Evolutionary conservation across 495 filamentous ascomycete species (phyloP), one percentile per base, ranked within the genome.

Genomic region (Aspergillus campestris): DNA sequence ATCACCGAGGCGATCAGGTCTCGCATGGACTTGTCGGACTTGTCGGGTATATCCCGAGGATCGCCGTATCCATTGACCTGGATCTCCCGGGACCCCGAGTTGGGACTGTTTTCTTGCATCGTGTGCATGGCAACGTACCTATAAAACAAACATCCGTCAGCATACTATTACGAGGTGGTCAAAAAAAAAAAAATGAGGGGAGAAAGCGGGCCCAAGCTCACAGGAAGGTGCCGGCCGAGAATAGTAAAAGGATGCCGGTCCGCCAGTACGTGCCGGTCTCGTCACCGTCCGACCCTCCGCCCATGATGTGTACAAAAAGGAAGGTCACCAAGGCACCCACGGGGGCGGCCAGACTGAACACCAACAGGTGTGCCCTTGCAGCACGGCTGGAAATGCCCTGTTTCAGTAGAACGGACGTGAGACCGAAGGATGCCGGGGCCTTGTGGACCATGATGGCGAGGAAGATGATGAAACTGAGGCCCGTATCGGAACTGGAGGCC

Each of bases 41-140:
- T 69, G 33, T 51, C 33, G 33, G 53, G 47, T 15, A 56, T 52
- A 12, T 76, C 73, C 7, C 73, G 56, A 1, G 62, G 55, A 42
- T 89, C 84, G 9, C 74, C 59, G 56, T 84, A 89, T 18, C 86
- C 86, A 57, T 87, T 89, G 24, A 61, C 57, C 45, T 72, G 71
- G 7, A 59, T 34, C 37, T 79, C 75, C 9, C 81, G 76, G 45
- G 57, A 77, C 52, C 44, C 58, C 33, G 39, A 70, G 51, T 41
- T 67, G 45, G 50, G 64, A 46, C 79, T 78, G 36, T 83, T 81
- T 55, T 94, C 89, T 59, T 91, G 87, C 89, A 97, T 95, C 3
- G 89, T 88, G 59, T 98, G 92, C 91, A 96, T 94, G 2, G 92
- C 94, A 27, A 98, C 92, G 58, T 98, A 97, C 59, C 89, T 95